Evolutionary conservation across 139 green algal species (phyloP).

Genomic region (Chlorella sp.): DNA sequence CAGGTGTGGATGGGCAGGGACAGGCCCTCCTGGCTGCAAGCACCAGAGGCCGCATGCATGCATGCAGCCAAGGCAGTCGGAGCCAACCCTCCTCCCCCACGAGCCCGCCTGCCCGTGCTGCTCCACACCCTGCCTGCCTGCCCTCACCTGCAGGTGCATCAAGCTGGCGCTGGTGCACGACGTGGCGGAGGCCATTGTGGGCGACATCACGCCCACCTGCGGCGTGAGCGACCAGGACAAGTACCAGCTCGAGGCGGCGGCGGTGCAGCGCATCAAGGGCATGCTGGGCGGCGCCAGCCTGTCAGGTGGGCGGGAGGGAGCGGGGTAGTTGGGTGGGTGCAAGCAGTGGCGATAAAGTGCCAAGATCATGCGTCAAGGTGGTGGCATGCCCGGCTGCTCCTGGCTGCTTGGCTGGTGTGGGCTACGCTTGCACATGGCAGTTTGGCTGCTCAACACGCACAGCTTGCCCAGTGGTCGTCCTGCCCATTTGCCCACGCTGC

Average conservation of each 20-base stretch:
- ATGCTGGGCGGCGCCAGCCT: conserved; percentile 70
- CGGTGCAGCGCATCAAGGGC: conserved; percentile 75
- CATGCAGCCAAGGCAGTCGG: too few species aligned
- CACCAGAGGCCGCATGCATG: too few species aligned
- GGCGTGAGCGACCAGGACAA: conserved; percentile 88
- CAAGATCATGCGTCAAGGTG: too few species aligned
- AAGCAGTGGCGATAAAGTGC: too few species aligned
- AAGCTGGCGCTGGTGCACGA: conserved; percentile 94
- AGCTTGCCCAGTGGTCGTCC: neutral
- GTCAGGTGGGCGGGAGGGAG: neutral
- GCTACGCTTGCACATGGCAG: too few species aligned
- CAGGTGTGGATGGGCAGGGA: neutral
- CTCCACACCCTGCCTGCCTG: too few species aligned
- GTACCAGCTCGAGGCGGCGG: conserved; percentile 69
- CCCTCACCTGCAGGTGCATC: conserved; percentile 70
- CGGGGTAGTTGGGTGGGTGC: neutral
- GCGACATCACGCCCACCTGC: conserved; percentile 91
- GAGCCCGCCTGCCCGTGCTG: neutral
- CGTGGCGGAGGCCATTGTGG: conserved; percentile 93
- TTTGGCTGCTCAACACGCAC: too few species aligned
- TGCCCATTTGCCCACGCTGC: neutral
- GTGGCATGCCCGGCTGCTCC: too few species aligned
- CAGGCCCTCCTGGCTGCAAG: neutral
- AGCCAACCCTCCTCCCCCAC: too few species aligned
- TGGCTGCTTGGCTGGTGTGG: too few species aligned